phyloP scores from a whole-genome alignment of 2,329 filamentous ascomycete species.

The Myotisia sp. region DNA sequence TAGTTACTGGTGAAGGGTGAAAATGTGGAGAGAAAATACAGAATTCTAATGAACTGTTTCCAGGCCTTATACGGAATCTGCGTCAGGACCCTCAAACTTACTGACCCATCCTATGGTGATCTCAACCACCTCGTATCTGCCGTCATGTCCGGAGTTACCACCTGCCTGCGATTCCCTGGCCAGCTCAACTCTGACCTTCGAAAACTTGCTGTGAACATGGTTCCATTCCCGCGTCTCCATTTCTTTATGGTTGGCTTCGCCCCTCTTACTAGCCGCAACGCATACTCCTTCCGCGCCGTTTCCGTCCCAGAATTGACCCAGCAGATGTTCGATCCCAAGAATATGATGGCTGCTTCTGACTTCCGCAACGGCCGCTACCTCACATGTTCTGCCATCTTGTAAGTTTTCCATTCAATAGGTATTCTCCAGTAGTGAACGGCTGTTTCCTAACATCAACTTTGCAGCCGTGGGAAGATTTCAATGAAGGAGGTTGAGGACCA shows the following conservation, averaged over 20 bases:
- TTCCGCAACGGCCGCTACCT: slow-evolving; percentile 99
- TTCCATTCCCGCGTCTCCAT: slow-evolving; percentile 99
- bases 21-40: not conserved
- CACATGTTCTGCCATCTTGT: slow-evolving; percentile 97
- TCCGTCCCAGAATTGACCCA: slow-evolving; percentile 96
- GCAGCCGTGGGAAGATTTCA: slow-evolving; percentile 89
- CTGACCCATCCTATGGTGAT: slow-evolving; percentile 96
- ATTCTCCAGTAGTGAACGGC: not conserved
- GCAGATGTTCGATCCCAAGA: slow-evolving; percentile 99
- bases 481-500: slow-evolving; percentile 99
- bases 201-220: slow-evolving; percentile 99
- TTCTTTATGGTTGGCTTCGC: slow-evolving; percentile 99
- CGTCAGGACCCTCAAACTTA: slow-evolving; percentile 98
- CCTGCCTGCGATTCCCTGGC: slow-evolving; percentile 95
- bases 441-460: slow-evolving; percentile 19
- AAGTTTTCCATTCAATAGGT: slow-evolving; percentile 24
- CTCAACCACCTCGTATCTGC: slow-evolving; percentile 98
- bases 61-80: slow-evolving; percentile 97
- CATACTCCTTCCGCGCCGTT: slow-evolving; percentile 92
- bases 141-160: slow-evolving; percentile 99
- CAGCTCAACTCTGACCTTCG: slow-evolving; percentile 99
- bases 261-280: slow-evolving; percentile 83
- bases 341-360: slow-evolving; percentile 99
- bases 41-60: not conserved
- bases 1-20: not conserved